Evolutionary conservation across 2,329 filamentous ascomycete species (phyloP).

Genomic region (Coniochaeta sp.): DNA sequence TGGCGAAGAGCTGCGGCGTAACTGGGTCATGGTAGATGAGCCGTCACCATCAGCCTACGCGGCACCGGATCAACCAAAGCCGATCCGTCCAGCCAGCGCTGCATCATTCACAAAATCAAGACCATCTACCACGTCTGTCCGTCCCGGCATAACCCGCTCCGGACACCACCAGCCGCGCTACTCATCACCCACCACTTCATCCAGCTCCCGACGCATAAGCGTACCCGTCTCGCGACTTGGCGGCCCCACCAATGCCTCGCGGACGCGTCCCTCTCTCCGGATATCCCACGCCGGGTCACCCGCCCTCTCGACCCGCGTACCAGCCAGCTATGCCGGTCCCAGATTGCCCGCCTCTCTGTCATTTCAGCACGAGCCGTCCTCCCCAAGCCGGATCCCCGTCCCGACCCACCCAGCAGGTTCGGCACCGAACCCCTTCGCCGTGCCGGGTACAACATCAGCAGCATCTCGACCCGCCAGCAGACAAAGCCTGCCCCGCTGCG

Average conservation of each 20-base stretch:
- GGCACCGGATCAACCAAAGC: conserved; percentile 11
- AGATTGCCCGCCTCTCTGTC: conserved; percentile 29
- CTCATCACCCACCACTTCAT: conserved; percentile 12
- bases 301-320: conserved; percentile 28
- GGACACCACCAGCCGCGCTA: conserved; percentile 6
- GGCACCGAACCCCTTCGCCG: conserved; percentile 13
- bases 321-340: conserved; percentile 47
- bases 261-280: conserved; percentile 16
- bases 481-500: background rate
- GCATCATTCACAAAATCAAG: conserved; percentile 7
- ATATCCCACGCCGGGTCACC: conserved; percentile 41
- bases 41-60: conserved; percentile 7
- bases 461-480: background rate
- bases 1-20: conserved; percentile 50
- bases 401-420: conserved; percentile 17
- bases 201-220: conserved; percentile 34
- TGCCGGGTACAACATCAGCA: conserved; percentile 7
- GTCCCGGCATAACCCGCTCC: conserved; percentile 5
- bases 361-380: conserved; percentile 16
- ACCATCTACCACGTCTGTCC: conserved; percentile 10
- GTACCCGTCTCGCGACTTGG: conserved; percentile 30
- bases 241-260: conserved; percentile 9
- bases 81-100: background rate
- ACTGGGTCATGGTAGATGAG: conserved; percentile 64
- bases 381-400: conserved; percentile 37